Base-by-base conservation (phyloP, 768 basidiomycete genomes). In the Lepiota subincarnata region DNA sequence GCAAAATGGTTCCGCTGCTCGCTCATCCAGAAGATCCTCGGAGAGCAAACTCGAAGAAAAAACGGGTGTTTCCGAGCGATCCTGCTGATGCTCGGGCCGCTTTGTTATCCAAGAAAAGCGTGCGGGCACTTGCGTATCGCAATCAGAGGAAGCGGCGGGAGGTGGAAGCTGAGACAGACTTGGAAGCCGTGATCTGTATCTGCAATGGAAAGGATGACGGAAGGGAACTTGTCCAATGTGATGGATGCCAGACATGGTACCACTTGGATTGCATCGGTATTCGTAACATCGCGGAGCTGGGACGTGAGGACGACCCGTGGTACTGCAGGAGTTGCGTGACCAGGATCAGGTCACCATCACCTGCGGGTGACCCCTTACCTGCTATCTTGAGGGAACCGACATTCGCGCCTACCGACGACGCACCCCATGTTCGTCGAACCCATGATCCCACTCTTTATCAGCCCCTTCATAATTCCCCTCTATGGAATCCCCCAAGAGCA, bases 211-310 rank as follows among this genome's bases (percentile, higher is more conserved):
- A 69, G 47, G 84, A 87, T 59, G 86, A 89, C 55, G 89, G 85
- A 3, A 73, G 84, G n/a, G 79, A 83, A 54, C 74, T 89, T 42
- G 91, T 92, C 28, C 90, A 91, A 61, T 93, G 90, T 59, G 89
- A 92, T 60, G 75, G 76, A 3, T 93, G 90, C 65, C 74, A 81
- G 63, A 83, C 74, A 13, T 93, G 90, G 90, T 92, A 87, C 63
- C 90, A 93, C 67, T 74, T 90, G 28, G 70, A 80, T 40, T 93
- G 90, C 66, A 83, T 92, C 35, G 89, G 88, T 48, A 86, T 92
- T 59, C 70, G 68, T 48, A 76, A 74, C 59, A 76, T 81, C 31
- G 68, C 76, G 10, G 83, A 89, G 48, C 72, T 92, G 13, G 90
- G 88, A 6, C 78, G 68, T 45, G 87, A 89, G 62, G 87, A 90